Evolutionary conservation across 2,329 filamentous ascomycete genomes (phyloP), one percentile per base, ranked within the genome.

Genomic region (Knoxdaviesia proteae): DNA sequence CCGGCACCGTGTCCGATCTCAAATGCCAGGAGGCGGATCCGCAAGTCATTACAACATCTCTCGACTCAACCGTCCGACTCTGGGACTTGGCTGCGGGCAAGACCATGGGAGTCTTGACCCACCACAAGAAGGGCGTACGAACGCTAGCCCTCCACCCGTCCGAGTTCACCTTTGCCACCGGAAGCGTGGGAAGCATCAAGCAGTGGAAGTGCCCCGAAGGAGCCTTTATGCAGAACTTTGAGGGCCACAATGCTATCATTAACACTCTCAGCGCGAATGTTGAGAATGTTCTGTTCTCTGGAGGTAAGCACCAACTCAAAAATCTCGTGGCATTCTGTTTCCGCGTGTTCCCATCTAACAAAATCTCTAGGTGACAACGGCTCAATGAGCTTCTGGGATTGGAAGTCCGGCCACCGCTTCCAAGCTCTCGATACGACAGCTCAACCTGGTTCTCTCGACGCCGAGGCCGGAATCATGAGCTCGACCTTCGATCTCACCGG

Each of bases 181-280:
- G 81, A 38, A 93, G 84, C 53, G 87, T 88, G 0, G 81, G 82
- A 30, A 87, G 82, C 56, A 94, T 98, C 62, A 98, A 98, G 67
- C 90, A 98, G 62, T 98, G 90, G 88, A 94, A 96, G 59, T 96
- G 87, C 51, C 92, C 92, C 1, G 86, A 94, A 56, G 92, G 88
- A 35, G 84, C 84, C 10, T 96, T 98, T 57, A 98, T 98, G 90
- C 87, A 94, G 59, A 96, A 96, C 56, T 96, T 96, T 54, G 84
- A 94, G 38, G 88, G 88, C 5, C 88, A 96, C 55, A 94, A 94
- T 54, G 75, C 84, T 46, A 92, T 98, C 57, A 88, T 98, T 64
- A 98, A 98, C 61, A 86, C 86, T 0, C 64, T 98, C 39, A 73
- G 84, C 38, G 86, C 90, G 33, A 98, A 98, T 58, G 83, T 92